Evolutionary conservation across 129 eudicot species (phyloP).

Genomic region (Tanacetum coccineum): DNA sequence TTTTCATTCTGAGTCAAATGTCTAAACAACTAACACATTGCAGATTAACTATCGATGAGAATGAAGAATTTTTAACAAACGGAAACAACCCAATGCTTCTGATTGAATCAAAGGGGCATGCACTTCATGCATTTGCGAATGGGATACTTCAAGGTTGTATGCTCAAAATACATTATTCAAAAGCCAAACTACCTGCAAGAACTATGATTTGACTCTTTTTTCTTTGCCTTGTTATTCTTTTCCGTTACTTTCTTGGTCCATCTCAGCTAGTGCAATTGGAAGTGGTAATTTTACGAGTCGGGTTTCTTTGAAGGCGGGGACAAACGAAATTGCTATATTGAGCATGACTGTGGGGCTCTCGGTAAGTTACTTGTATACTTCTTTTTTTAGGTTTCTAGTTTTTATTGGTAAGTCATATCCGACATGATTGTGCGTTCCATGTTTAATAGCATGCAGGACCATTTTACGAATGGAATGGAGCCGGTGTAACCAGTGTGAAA

Average conservation of each 20-base stretch:
- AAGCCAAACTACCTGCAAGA: conserved; percentile 20
- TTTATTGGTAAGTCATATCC: background rate
- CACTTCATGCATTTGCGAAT: conserved; percentile 76
- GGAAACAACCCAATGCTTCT: conserved; percentile 53
- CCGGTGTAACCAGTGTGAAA: conserved; percentile 74
- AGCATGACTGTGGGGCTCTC: conserved; percentile 90
- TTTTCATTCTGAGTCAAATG: background rate
- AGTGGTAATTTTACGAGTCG: conserved; percentile 58
- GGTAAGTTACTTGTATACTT: conserved; percentile 37
- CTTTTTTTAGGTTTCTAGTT: background rate
- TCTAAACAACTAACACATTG: conserved; percentile 8
- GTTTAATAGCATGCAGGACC: conserved; percentile 74
- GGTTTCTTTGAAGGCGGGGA: conserved; percentile 66
- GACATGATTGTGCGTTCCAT: conserved; percentile 4
- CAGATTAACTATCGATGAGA: conserved; percentile 56
- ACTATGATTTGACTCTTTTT: conserved; percentile 5
- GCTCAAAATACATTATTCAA: conserved; percentile 21
- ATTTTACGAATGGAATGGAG: conserved; percentile 87
- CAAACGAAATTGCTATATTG: conserved; percentile 78
- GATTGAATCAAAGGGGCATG: conserved; percentile 88
- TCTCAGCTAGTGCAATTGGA: conserved; percentile 76
- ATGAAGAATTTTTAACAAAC: conserved; percentile 44
- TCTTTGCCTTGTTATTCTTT: conserved; percentile 8
- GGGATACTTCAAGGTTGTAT: conserved; percentile 69
- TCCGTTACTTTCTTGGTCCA: conserved; percentile 21